A percentile compares a stretch with the other conserved stretches of the same genome.
These are phyloP conservation scores for Aspergillus tubingensis DNA, from an alignment of 2,329 filamentous ascomycete species.

Conservation along the genomic window DNA sequence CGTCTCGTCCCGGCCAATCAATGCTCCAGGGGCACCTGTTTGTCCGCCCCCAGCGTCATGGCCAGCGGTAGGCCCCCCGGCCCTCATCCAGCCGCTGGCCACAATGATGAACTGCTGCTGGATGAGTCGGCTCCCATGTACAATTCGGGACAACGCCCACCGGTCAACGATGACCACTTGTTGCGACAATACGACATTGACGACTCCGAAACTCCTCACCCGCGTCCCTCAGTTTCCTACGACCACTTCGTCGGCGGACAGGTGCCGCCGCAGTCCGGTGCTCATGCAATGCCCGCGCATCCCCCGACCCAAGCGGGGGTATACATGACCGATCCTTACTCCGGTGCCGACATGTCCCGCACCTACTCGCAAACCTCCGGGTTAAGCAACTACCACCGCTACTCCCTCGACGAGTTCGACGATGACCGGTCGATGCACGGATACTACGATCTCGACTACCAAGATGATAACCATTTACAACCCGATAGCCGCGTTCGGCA, in stretches of 20 bases:
- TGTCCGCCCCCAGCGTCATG: conserved; percentile 43
- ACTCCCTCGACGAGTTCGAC: conserved; percentile 82
- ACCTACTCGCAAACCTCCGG: conserved; percentile 76
- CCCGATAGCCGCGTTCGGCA: conserved; percentile 53
- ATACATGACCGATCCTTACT: conserved; percentile 41
- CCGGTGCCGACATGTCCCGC: conserved; percentile 41
- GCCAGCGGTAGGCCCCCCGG: conserved; percentile 57
- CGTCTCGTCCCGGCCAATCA: conserved; percentile 27
- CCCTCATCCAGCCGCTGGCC: conserved; percentile 48
- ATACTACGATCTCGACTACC: conserved; percentile 70
- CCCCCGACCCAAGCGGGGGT: conserved; percentile 35
- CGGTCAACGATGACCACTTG: conserved; percentile 79
- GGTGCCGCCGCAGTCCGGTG: conserved; percentile 52
- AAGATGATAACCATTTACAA: conserved; percentile 58
- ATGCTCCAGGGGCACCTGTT: conserved; percentile 43
- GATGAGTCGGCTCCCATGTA: conserved; percentile 56
- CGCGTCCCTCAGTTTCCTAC: conserved; percentile 86
- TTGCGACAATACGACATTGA: conserved; percentile 73
- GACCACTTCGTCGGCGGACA: conserved; percentile 85
- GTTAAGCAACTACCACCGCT: conserved; percentile 84
- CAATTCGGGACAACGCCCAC: conserved; percentile 72
- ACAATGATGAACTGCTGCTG: conserved; percentile 48
- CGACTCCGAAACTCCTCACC: conserved; percentile 61
- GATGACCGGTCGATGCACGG: conserved; percentile 68
- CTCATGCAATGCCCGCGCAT: conserved; percentile 44